These are phyloP conservation scores for Carex sylvatica DNA, from an alignment of 202 grass and related monocot genomes.

Conservation along the genomic window DNA sequence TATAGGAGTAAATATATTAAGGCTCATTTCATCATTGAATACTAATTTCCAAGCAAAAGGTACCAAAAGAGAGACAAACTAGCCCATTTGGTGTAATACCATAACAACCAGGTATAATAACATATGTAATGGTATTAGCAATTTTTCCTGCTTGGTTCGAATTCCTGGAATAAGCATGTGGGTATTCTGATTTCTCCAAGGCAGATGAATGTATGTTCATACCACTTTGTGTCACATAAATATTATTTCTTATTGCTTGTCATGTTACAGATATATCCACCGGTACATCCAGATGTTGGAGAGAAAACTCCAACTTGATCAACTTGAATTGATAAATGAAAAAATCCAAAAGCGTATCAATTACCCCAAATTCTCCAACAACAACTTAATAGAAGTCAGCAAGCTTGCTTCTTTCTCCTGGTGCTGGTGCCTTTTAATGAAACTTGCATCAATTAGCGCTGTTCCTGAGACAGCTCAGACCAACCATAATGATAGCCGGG, in stretches of 20 bases:
- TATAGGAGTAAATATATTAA: not conserved
- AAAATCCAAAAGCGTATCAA: constrained; percentile 84
- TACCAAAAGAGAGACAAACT: not conserved
- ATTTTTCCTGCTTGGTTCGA: not conserved
- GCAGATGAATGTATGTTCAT: not conserved
- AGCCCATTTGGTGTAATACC: not conserved
- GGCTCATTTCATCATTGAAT: not conserved
- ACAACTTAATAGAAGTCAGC: constrained; percentile 71
- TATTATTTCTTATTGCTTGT: not conserved
- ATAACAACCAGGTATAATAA: not conserved
- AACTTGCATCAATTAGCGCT: constrained; percentile 79
- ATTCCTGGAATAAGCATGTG: not conserved
- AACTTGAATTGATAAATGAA: constrained; percentile 79
- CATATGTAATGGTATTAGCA: not conserved
- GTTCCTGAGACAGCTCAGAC: constrained; percentile 42
- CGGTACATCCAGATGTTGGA: constrained; percentile 87
- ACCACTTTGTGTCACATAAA: not conserved
- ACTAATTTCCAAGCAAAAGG: not conserved
- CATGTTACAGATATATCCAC: constrained; percentile 66
- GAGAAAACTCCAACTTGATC: constrained; percentile 68
- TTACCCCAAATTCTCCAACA: constrained; percentile 76
- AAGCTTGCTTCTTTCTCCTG: constrained; percentile 92
- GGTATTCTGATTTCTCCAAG: not conserved
- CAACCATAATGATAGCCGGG: not conserved
- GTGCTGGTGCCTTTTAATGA: constrained; percentile 82